A percentile compares a stretch with the other conserved stretches of the same genome.
These are phyloP conservation scores for Irpex lacteus DNA, from an alignment of 1,284 basidiomycete species.

Conservation along the genomic window DNA sequence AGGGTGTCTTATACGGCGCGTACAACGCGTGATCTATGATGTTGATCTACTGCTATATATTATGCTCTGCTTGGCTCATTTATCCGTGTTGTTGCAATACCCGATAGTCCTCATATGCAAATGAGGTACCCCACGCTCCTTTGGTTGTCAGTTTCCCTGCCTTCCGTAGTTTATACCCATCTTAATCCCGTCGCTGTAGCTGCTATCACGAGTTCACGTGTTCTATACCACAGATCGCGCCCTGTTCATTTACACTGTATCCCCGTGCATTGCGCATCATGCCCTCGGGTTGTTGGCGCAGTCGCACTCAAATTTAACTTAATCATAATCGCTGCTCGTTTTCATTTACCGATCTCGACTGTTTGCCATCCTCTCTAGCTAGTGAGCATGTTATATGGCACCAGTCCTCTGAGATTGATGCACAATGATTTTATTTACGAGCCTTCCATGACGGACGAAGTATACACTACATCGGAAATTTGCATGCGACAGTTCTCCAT, in stretches of 20 bases:
- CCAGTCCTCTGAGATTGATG: too few relatives aligned
- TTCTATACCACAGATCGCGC: not conserved
- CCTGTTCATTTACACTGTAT: not conserved
- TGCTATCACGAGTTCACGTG: not conserved
- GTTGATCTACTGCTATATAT: not conserved
- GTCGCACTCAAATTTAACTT: too few relatives aligned
- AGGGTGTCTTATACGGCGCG: constrained; percentile 36
- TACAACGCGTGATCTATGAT: constrained; percentile 30
- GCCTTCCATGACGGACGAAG: too few relatives aligned
- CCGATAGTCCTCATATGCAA: not conserved
- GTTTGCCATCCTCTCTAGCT: too few relatives aligned
- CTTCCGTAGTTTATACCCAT: not conserved
- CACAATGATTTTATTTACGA: too few relatives aligned
- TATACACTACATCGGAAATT: too few relatives aligned
- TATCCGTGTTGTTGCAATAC: not conserved
- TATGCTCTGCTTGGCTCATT: not conserved
- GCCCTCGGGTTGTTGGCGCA: too few relatives aligned
- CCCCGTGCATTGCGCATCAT: too few relatives aligned
- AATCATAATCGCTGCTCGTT: too few relatives aligned
- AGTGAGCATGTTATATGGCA: too few relatives aligned
- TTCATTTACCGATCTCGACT: too few relatives aligned
- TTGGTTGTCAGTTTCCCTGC: not conserved
- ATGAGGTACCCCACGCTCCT: not conserved
- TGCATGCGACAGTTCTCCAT: too few relatives aligned
- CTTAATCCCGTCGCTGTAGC: not conserved